Conservation (phyloP, 179 eudicot genomes). For the Dionaea muscipula region DNA sequence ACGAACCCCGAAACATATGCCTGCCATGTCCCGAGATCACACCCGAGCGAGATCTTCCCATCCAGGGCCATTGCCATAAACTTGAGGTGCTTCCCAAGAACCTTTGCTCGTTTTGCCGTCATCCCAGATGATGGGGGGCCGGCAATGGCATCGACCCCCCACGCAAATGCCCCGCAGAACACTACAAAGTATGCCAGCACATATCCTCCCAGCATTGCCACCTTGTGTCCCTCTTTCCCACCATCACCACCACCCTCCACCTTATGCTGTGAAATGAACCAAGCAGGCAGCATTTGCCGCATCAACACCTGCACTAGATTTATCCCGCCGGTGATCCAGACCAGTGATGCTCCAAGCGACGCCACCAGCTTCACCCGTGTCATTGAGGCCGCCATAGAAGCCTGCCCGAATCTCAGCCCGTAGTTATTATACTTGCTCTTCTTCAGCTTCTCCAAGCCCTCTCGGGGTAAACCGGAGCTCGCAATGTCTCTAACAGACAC, state of each 20-base stretch:
- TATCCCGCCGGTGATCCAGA: slow-evolving; percentile 70
- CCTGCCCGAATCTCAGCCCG: slow-evolving; percentile 45
- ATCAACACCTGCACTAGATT: slow-evolving; percentile 57
- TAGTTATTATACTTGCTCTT: slow-evolving; percentile 39
- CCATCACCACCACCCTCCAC: slow-evolving; percentile 17
- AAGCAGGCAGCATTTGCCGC: slow-evolving; percentile 71
- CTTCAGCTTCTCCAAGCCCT: slow-evolving; percentile 28
- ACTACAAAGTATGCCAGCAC: slow-evolving; percentile 72
- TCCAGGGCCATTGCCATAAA: slow-evolving; percentile 71
- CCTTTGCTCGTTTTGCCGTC: slow-evolving; percentile 41
- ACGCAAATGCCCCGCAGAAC: slow-evolving; percentile 63
- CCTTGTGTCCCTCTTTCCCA: slow-evolving; percentile 19
- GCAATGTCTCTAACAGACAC: slow-evolving; percentile 67
- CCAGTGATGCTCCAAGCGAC: slow-evolving; percentile 67
- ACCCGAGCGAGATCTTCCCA: slow-evolving; percentile 84
- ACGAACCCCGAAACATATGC: slow-evolving; percentile 72
- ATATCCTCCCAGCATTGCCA: slow-evolving; percentile 60
- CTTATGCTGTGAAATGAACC: slow-evolving; percentile 71
- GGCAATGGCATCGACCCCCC: slow-evolving; percentile 67
- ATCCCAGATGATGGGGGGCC: slow-evolving; percentile 31
- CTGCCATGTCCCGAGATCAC: slow-evolving; percentile 72
- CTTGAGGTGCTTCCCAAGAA: slow-evolving; percentile 55
- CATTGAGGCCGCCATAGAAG: slow-evolving; percentile 59
- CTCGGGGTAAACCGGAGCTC: slow-evolving; percentile 27
- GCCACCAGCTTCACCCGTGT: slow-evolving; percentile 80